A percentile compares a stretch with the other conserved stretches of the same genome.
Evolutionary conservation across 768 basidiomycete species (phyloP).

Genomic region (Harrya chromipes): DNA sequence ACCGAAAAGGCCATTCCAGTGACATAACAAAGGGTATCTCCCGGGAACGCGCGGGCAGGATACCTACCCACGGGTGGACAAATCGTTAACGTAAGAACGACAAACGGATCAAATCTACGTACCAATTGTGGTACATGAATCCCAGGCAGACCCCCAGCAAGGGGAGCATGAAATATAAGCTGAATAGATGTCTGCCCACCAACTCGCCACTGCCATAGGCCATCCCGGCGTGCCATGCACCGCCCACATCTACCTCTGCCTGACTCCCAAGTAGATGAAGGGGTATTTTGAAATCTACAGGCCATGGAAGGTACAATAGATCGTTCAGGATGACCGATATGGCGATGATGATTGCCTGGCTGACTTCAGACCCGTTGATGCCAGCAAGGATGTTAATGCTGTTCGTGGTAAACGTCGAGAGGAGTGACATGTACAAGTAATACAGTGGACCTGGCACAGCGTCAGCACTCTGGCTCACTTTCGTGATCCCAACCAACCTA

Average conservation of each 20-base stretch:
- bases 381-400: constrained; percentile 99
- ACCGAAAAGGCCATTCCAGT: constrained; percentile 99
- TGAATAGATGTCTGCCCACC: constrained; percentile 92
- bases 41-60: constrained; percentile 91
- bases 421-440: constrained; percentile 92
- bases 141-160: constrained; percentile 87
- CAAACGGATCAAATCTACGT: constrained; percentile 23
- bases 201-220: constrained; percentile 82
- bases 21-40: constrained; percentile 97
- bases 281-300: constrained; percentile 68
- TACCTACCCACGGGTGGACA: constrained; percentile 58
- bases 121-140: constrained; percentile 97
- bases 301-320: constrained; percentile 90
- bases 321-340: constrained; percentile 91
- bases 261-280: constrained; percentile 65
- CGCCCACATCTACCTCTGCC: constrained; percentile 70
- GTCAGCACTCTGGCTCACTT: constrained; percentile 1
- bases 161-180: constrained; percentile 95
- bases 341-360: constrained; percentile 90
- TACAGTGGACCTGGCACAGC: constrained; percentile 75
- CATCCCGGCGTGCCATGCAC: constrained; percentile 82
- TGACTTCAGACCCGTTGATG: constrained; percentile 94
- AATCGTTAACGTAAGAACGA: background rate
- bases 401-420: constrained; percentile 97
- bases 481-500: constrained; percentile 59